A percentile compares a stretch with the other conserved stretches of the same genome.
These are phyloP conservation scores for Saturnispora kantuleensis DNA, from an alignment of 805 yeast species.

Conservation along the genomic window DNA sequence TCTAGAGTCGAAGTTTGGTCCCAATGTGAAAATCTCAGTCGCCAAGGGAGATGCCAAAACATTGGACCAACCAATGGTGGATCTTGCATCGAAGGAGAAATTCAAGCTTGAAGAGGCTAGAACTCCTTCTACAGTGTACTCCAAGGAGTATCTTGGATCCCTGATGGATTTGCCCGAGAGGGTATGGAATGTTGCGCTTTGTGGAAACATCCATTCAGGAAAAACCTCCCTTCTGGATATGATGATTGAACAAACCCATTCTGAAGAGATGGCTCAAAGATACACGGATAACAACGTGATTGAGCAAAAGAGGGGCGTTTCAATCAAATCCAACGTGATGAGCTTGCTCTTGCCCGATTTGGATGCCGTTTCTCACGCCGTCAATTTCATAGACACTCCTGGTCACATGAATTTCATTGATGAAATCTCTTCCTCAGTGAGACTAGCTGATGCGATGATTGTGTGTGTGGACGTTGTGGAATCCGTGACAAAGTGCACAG, in stretches of 20 bases:
- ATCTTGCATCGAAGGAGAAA: slow-evolving; percentile 34
- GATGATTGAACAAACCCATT: slow-evolving; percentile 59
- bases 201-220: slow-evolving; percentile 81
- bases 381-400: slow-evolving; percentile 76
- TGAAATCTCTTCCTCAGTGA: slow-evolving; percentile 51
- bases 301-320: slow-evolving; percentile 61
- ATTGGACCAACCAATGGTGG: slow-evolving; percentile 54
- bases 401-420: slow-evolving; percentile 84
- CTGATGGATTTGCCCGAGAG: slow-evolving; percentile 45
- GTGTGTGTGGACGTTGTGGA: slow-evolving; percentile 80
- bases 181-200: slow-evolving; percentile 62
- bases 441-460: slow-evolving; percentile 54
- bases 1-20: slow-evolving; percentile 41
- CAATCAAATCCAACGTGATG: slow-evolving; percentile 55
- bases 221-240: slow-evolving; percentile 72
- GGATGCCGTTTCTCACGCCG: slow-evolving; percentile 41
- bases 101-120: slow-evolving; percentile 40
- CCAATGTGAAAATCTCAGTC: slow-evolving; percentile 56
- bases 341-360: slow-evolving; percentile 48
- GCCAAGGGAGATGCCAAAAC: slow-evolving; percentile 36
- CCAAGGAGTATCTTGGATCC: slow-evolving; percentile 51
- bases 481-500: slow-evolving; percentile 59
- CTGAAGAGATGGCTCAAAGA: slow-evolving; percentile 36
- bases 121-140: slow-evolving; percentile 52
- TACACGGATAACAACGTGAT: slow-evolving; percentile 65